Conservation (phyloP, 352 stramenopile genomes). For the Phytophthora pini region DNA sequence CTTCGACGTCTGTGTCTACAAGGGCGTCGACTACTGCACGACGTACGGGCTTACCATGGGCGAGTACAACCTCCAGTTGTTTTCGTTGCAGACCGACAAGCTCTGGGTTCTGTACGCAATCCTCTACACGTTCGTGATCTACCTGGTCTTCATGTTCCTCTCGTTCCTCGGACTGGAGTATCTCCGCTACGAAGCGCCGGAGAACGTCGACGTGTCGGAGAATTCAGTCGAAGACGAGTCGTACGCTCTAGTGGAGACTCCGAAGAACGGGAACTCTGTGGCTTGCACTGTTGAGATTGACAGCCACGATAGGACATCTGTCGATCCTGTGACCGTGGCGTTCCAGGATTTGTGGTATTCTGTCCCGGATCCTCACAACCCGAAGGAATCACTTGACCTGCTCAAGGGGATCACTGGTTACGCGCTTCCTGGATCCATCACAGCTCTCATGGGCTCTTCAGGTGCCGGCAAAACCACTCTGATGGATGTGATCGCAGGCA, state of each 20-base stretch:
- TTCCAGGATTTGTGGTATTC: constrained; percentile 59
- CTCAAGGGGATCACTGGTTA: constrained; percentile 31
- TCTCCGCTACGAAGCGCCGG: constrained; percentile 20
- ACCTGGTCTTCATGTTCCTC: constrained; percentile 32
- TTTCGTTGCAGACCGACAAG: constrained; percentile 39
- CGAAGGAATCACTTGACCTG: constrained; percentile 46
- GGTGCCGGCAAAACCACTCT: constrained; percentile 50
- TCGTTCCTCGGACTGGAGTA: constrained; percentile 21
- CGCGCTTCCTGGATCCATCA: constrained; percentile 32
- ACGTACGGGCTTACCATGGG: constrained; percentile 36
- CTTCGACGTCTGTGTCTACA: constrained; percentile 39
- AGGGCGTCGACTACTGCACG: constrained; percentile 38
- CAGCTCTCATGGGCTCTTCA: constrained; percentile 55
- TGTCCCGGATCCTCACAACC: constrained; percentile 44
- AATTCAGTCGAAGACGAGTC: constrained; percentile 10
- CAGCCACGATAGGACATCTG: neutral
- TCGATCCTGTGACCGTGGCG: constrained; percentile 42
- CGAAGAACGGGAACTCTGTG: constrained; percentile 12
- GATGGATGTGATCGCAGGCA: constrained; percentile 31
- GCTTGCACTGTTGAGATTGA: constrained; percentile 21
- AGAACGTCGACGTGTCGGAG: constrained; percentile 28
- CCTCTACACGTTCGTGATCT: constrained; percentile 20
- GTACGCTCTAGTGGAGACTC: constrained; percentile 23
- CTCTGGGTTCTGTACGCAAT: constrained; percentile 34
- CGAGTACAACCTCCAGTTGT: constrained; percentile 39